These are phyloP conservation scores for Tritrichomonas musculus DNA, from an alignment of 208 protist genomes.

Conservation along the genomic window DNA sequence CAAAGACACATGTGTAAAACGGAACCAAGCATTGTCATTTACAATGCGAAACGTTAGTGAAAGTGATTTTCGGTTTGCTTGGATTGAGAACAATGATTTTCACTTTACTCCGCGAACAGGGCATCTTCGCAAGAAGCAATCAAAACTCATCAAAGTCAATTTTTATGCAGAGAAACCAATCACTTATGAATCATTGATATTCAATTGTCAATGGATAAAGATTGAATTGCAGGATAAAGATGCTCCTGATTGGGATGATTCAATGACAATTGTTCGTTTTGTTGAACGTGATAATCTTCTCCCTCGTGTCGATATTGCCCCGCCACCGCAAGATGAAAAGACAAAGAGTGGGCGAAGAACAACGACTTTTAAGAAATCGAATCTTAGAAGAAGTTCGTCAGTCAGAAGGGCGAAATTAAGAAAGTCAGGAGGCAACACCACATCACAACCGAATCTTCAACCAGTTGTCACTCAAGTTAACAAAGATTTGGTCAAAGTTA, in stretches of 20 bases:
- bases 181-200: background rate
- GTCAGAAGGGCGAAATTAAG: background rate
- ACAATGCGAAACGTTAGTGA: background rate
- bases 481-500: background rate
- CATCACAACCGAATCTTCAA: background rate
- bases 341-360: background rate
- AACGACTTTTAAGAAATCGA: background rate
- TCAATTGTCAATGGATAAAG: background rate
- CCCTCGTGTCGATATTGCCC: background rate
- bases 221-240: background rate
- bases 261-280: background rate
- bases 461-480: background rate
- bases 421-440: background rate
- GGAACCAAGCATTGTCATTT: background rate
- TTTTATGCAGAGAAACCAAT: background rate
- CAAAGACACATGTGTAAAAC: background rate
- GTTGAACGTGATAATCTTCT: background rate
- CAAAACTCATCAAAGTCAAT: background rate
- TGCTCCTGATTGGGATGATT: slow-evolving; percentile 27
- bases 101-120: background rate
- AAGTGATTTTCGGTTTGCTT: background rate
- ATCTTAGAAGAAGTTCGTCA: background rate
- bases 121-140: background rate
- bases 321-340: background rate
- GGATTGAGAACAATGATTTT: background rate